Evolutionary conservation across 2,329 filamentous ascomycete species (phyloP).

Genomic region (Aspergillus melleus): DNA sequence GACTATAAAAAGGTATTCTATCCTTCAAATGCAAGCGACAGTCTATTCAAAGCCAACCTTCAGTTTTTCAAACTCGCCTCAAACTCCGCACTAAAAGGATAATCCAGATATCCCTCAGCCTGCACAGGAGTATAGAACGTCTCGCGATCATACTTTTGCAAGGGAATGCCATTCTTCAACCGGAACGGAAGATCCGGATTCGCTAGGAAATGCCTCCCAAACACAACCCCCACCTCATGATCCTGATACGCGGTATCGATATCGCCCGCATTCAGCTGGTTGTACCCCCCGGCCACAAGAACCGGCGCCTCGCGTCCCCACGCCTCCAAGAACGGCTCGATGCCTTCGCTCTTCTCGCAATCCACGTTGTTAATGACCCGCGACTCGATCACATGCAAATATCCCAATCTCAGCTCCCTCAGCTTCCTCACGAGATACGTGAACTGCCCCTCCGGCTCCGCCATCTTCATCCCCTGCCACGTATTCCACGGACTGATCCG

Average conservation of each 20-base stretch:
- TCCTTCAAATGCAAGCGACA: not conserved
- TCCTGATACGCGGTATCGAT: constrained; percentile 11
- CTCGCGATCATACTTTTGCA: constrained; percentile 37
- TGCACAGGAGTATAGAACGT: constrained; percentile 38
- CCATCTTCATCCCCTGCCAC: constrained; percentile 53
- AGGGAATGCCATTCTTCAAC: constrained; percentile 31
- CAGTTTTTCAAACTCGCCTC: not conserved
- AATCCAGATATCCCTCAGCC: constrained; percentile 35
- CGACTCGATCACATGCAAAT: constrained; percentile 15
- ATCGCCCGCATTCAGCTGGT: not conserved
- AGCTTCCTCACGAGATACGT: constrained; percentile 17
- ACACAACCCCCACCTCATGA: constrained; percentile 29
- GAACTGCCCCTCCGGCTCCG: constrained; percentile 62
- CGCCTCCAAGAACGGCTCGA: constrained; percentile 8
- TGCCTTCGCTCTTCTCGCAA: constrained; percentile 9
- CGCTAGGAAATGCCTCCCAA: constrained; percentile 42
- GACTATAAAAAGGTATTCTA: not conserved
- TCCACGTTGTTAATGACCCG: constrained; percentile 6
- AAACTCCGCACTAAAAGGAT: constrained; percentile 22
- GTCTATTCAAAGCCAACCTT: not conserved
- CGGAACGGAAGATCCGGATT: constrained; percentile 45
- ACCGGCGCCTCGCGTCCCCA: constrained; percentile 8
- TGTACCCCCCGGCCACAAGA: constrained; percentile 13
- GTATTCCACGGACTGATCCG: constrained; percentile 41
- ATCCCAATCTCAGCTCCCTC: constrained; percentile 5